A percentile compares a stretch with the other conserved stretches of the same genome.
Conservation (phyloP, 768 basidiomycete species). For the Rhodotorula paludigena region DNA sequence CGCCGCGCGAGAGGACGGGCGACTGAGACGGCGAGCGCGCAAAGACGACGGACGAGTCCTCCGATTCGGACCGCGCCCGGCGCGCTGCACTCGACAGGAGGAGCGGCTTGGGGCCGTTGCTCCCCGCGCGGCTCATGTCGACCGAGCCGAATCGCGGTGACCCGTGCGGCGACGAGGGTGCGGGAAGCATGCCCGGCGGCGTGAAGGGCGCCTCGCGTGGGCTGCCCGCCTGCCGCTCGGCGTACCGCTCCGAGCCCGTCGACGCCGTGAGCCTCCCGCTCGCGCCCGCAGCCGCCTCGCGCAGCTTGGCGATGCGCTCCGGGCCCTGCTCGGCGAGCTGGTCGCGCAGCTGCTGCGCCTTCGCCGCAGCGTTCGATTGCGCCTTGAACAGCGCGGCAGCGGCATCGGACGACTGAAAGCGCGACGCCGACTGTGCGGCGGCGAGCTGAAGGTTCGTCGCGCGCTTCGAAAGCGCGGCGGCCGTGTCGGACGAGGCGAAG, state of each 20-base stretch:
- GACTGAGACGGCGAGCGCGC: conserved; percentile 13
- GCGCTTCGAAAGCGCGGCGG: conserved; percentile 21
- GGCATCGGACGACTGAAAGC: conserved; percentile 21
- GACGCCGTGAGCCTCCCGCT: conserved; percentile 10
- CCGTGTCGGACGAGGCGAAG: conserved; percentile 25
- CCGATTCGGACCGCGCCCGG: conserved; percentile 12
- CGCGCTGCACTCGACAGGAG: conserved; percentile 22
- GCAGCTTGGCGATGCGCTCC: conserved; percentile 5
- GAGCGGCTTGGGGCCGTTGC: conserved; percentile 25
- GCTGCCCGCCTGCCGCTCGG: not conserved
- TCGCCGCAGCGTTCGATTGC: conserved; percentile 19
- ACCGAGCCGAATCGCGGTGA: not conserved
- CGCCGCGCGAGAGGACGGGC: conserved; percentile 13
- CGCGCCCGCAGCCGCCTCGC: conserved; percentile 10
- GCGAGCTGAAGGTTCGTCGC: conserved; percentile 35
- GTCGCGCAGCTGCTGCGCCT: conserved; percentile 18
- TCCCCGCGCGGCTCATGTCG: not conserved
- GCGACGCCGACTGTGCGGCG: conserved; percentile 9
- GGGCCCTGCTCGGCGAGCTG: conserved; percentile 12
- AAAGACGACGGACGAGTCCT: not conserved
- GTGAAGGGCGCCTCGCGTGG: conserved; percentile 34
- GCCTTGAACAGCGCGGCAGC: conserved; percentile 26
- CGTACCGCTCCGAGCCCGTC: conserved; percentile 1
- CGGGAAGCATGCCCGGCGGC: conserved; percentile 4
- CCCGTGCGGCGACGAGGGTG: not conserved